phyloP scores from a whole-genome alignment of 1,139 yeast species.

The Suhomyces terraborum region DNA sequence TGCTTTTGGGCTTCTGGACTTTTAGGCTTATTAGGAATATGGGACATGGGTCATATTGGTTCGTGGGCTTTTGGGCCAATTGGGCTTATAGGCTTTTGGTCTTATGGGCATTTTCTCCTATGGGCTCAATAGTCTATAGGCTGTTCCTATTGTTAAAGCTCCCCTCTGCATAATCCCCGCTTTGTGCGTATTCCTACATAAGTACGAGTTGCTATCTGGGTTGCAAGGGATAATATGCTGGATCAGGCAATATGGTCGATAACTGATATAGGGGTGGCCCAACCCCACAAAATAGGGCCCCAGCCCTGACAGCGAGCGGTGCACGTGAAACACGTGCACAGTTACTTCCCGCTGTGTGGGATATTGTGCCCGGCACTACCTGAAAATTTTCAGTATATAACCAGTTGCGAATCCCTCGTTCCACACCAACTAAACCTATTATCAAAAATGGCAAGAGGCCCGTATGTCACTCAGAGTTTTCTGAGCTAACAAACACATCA shows the following conservation, averaged over 20 bases:
- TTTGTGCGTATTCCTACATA: neutral
- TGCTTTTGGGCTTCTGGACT: no score
- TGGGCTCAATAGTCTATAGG: neutral
- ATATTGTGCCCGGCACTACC: conserved; percentile 1
- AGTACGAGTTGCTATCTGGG: conserved; percentile 5
- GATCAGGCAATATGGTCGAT: conserved; percentile 7
- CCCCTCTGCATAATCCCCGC: conserved; percentile 5
- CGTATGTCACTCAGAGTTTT: conserved; percentile 52
- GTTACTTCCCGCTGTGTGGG: neutral
- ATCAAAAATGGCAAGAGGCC: conserved; percentile 91
- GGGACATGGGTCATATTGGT: no score
- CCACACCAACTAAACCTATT: conserved; percentile 22
- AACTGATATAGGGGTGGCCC: neutral
- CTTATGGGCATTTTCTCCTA: no score
- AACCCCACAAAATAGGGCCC: conserved; percentile 10
- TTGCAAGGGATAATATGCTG: conserved; percentile 1
- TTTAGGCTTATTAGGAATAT: no score
- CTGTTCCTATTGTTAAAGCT: neutral
- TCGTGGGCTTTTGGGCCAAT: no score
- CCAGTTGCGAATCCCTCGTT: neutral
- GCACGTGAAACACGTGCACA: neutral
- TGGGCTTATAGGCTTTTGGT: no score
- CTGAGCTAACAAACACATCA: conserved; percentile 19
- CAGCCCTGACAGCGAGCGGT: conserved; percentile 4
- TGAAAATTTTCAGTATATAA: conserved; percentile 10